These are phyloP conservation scores for Verticillium dahliae DNA, from an alignment of 2,329 filamentous ascomycete genomes.

Conservation along the genomic window DNA sequence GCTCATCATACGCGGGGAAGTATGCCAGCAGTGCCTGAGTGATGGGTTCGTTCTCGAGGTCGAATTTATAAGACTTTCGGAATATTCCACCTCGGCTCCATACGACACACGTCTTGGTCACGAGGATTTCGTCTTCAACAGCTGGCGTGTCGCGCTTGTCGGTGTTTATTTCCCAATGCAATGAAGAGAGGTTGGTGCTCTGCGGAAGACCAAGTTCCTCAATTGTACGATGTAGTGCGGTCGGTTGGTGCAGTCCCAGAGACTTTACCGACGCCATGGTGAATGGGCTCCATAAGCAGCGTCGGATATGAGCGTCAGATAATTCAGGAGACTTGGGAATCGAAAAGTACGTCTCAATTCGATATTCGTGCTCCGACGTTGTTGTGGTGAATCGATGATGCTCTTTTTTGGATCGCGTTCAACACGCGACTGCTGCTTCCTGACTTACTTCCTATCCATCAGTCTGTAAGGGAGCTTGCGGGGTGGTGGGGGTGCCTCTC, in stretches of 20 bases:
- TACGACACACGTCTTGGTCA: constrained; percentile 68
- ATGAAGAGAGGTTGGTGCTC: constrained; percentile 59
- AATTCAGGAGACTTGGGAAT: no score
- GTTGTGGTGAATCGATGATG: neutral
- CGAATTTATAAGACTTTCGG: constrained; percentile 78
- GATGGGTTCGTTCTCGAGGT: constrained; percentile 79
- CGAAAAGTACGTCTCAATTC: no score
- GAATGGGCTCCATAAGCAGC: constrained; percentile 14
- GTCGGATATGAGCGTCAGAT: no score
- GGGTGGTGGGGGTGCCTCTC: neutral
- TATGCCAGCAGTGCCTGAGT: constrained; percentile 80
- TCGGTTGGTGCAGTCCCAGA: constrained; percentile 83
- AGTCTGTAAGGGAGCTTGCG: neutral
- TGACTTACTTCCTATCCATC: neutral
- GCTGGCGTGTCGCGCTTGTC: constrained; percentile 30
- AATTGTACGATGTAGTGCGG: constrained; percentile 76
- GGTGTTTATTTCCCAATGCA: constrained; percentile 65
- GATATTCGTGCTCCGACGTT: neutral
- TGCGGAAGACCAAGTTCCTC: constrained; percentile 69
- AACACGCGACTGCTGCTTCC: neutral
- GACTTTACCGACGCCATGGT: constrained; percentile 86
- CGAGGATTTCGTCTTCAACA: constrained; percentile 72
- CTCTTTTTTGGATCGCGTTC: neutral
- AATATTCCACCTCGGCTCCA: constrained; percentile 87
- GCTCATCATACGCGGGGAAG: constrained; percentile 56